These are phyloP conservation scores for Nakazawaea molendinolei DNA, from an alignment of 805 yeast genomes.

Conservation along the genomic window DNA sequence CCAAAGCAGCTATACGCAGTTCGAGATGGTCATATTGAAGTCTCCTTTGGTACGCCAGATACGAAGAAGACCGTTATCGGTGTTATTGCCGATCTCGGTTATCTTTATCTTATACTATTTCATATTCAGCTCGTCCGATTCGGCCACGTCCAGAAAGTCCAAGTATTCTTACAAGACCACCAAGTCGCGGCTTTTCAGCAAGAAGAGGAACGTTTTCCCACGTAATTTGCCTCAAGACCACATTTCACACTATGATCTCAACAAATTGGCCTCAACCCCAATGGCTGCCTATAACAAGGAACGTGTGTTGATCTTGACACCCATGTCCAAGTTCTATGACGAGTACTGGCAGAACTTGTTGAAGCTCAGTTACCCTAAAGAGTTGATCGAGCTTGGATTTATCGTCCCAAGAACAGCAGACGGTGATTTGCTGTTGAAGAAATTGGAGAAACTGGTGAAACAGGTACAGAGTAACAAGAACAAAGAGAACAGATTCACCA, in stretches of 20 bases:
- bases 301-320: constrained; percentile 80
- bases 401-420: constrained; percentile 77
- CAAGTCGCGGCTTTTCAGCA: constrained; percentile 40
- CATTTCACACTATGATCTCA: constrained; percentile 79
- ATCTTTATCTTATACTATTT: constrained; percentile 35
- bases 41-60: constrained; percentile 39
- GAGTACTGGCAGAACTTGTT: constrained; percentile 85
- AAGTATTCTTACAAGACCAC: constrained; percentile 42
- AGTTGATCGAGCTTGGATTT: constrained; percentile 81
- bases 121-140: constrained; percentile 28
- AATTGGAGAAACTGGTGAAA: constrained; percentile 72
- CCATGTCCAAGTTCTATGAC: constrained; percentile 79
- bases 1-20: no score
- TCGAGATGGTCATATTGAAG: no score
- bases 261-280: constrained; percentile 64
- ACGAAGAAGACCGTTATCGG: constrained; percentile 52
- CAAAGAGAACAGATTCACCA: constrained; percentile 62
- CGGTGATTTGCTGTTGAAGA: constrained; percentile 73
- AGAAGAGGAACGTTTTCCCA: constrained; percentile 50
- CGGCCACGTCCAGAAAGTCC: constrained; percentile 22
- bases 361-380: constrained; percentile 74
- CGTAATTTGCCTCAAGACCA: constrained; percentile 64
- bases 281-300: constrained; percentile 72
- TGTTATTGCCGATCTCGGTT: constrained; percentile 39
- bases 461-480: constrained; percentile 54